Evolutionary conservation across 2,329 filamentous ascomycete genomes (phyloP), one percentile per base, ranked within the genome.

Genomic region (Fusarium sp.): DNA sequence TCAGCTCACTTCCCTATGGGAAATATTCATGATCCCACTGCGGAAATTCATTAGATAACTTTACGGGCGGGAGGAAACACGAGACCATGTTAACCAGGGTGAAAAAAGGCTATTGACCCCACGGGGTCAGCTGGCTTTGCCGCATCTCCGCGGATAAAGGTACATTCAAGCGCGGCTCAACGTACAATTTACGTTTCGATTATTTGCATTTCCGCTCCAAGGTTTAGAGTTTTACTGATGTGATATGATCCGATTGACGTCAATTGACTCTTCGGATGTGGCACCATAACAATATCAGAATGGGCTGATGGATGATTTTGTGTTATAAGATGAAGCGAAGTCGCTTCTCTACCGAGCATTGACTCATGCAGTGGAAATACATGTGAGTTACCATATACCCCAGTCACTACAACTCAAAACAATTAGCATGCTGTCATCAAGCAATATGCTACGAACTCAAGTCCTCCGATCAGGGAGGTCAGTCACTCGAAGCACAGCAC

Each of bases 371-470:
- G 24, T 10, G 25, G 22, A 11, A 27, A 13, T 51, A 42, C 49
- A 25, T 30, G 8, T 51, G 30, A 24, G 42, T 16, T 14, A 27
- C 18, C 20, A 29, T 9, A 55, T 27, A 61, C 32, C 13, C 12
- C n/a, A 53, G 29, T 24, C 42, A 13, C 29, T 42, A 24, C n/a
- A 24, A 20, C 20, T 8, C 18, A 41, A 30, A n/a, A 13, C 22
- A 6, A 7, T 10, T 16, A 37, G 4, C 45, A 73, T 74, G 60
- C 37, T 62, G n/a, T 52, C 70, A 12, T 62, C 62, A 41, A 66
- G 61, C 55, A 73, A 59, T 42, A 30, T 70, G n/a, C 47, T 74
- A 56, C 69, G 63, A 51, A 72, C 48, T 22, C 32, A 59, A 18
- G 61, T 64, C 32, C 61, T 74, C 45, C 68, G 59, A 18, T 45